phyloP scores from a whole-genome alignment of 1,284 basidiomycete genomes.

The Pisolithus thermaeus region DNA sequence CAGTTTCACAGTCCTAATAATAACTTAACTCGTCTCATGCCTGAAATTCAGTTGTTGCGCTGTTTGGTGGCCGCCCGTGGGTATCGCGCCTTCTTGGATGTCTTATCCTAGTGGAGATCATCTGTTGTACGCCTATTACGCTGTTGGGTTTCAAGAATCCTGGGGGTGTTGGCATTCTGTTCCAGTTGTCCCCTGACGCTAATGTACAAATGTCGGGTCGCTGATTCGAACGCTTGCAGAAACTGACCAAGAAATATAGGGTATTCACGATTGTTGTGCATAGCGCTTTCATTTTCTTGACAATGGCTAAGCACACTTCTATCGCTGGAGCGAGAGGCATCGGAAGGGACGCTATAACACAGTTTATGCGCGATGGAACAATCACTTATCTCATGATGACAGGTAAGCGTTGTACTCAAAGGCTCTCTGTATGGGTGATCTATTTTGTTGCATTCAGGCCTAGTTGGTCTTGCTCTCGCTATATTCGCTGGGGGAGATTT shows the following conservation, averaged over 20 bases:
- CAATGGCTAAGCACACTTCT: background rate
- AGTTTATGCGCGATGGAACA: background rate
- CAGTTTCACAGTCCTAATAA: too few relatives aligned
- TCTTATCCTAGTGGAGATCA: constrained; percentile 1
- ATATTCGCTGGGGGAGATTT: background rate
- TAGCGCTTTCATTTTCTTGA: background rate
- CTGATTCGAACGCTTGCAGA: background rate
- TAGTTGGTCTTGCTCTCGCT: background rate
- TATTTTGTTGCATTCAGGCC: background rate
- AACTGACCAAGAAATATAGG: background rate
- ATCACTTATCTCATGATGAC: background rate
- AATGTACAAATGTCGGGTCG: background rate
- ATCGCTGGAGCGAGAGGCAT: background rate
- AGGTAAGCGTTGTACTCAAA: background rate
- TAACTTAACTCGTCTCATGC: too few relatives aligned
- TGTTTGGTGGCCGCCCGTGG: constrained; percentile 18
- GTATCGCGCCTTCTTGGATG: background rate
- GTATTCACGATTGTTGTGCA: background rate
- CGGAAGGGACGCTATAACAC: background rate
- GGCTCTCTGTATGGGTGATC: too few relatives aligned
- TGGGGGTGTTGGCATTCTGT: background rate
- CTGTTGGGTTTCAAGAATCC: background rate
- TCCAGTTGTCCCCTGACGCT: background rate
- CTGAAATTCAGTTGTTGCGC: constrained; percentile 14
- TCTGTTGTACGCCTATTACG: background rate